Evolutionary conservation across 2,329 filamentous ascomycete species (phyloP).

Genomic region (Neonectria hederae): DNA sequence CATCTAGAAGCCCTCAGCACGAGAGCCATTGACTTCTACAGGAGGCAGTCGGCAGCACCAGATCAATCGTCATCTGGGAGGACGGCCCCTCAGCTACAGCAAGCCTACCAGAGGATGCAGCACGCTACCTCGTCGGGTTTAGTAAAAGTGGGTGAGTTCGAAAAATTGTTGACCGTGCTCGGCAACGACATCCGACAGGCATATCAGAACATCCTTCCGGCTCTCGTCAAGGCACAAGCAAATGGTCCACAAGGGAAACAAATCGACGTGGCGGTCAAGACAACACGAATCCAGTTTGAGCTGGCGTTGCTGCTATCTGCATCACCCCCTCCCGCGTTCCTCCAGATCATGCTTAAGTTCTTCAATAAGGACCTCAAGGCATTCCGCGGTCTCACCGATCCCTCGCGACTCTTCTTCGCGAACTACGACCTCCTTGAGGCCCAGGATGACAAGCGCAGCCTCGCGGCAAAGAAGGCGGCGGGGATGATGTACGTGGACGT

Average conservation of each 20-base stretch:
- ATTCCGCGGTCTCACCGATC: constrained; percentile 69
- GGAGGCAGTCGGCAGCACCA: constrained; percentile 53
- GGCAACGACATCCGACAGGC: constrained; percentile 60
- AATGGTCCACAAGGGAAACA: constrained; percentile 56
- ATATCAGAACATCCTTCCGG: constrained; percentile 58
- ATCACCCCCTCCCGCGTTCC: constrained; percentile 57
- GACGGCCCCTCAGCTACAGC: constrained; percentile 61
- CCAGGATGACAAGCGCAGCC: constrained; percentile 63
- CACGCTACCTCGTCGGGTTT: constrained; percentile 60
- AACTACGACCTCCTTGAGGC: constrained; percentile 77
- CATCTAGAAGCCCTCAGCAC: constrained; percentile 63
- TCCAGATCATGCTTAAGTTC: constrained; percentile 70
- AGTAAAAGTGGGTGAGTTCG: constrained; percentile 69
- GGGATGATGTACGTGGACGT: constrained; percentile 58
- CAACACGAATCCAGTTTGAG: constrained; percentile 60
- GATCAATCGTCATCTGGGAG: constrained; percentile 51
- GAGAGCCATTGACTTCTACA: constrained; percentile 62
- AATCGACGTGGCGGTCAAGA: constrained; percentile 56
- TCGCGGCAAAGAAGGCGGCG: constrained; percentile 50
- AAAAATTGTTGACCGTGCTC: constrained; percentile 65
- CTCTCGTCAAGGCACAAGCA: constrained; percentile 57
- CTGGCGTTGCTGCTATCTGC: constrained; percentile 61
- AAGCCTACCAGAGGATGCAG: constrained; percentile 65
- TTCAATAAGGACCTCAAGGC: constrained; percentile 68
- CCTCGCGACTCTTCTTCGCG: constrained; percentile 75